Conservation (phyloP, 2,329 filamentous ascomycete genomes). For the Xylariaceae sp. region DNA sequence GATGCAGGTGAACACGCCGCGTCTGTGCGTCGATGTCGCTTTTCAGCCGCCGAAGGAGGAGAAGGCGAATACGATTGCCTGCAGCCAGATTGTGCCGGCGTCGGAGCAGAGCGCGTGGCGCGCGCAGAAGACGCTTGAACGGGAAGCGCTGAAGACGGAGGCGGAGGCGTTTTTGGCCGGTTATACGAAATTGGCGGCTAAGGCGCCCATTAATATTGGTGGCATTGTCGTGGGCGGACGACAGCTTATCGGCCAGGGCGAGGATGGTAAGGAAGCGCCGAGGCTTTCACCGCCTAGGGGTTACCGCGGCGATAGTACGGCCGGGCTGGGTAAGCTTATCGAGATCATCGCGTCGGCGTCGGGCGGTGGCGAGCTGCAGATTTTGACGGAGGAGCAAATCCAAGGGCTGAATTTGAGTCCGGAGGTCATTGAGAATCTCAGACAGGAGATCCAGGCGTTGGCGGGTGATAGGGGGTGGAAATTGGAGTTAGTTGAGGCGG, state of each 20-base stretch:
- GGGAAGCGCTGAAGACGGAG: too few relatives aligned
- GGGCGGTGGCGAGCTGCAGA: conserved; percentile 56
- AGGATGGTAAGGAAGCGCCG: conserved; percentile 43
- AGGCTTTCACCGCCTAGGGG: conserved; percentile 43
- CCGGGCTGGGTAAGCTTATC: conserved; percentile 30
- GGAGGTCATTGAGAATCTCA: conserved; percentile 63
- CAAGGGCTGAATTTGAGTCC: conserved; percentile 62
- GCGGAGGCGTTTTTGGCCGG: conserved; percentile 36
- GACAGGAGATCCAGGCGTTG: conserved; percentile 60
- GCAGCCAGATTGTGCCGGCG: conserved; percentile 62
- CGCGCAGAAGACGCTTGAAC: conserved; percentile 34
- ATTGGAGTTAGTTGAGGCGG: conserved; percentile 69
- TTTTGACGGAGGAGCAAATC: conserved; percentile 61
- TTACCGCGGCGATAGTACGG: conserved; percentile 31
- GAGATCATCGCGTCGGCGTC: conserved; percentile 43
- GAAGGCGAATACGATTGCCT: conserved; percentile 70
- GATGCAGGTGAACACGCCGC: conserved; percentile 87
- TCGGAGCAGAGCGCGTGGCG: conserved; percentile 42
- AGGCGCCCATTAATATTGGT: conserved; percentile 40
- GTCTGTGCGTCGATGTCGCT: conserved; percentile 79
- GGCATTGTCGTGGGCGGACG: conserved; percentile 50
- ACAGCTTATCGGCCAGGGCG: conserved; percentile 43
- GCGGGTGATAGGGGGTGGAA: conserved; percentile 72
- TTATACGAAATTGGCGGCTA: conserved; percentile 23
- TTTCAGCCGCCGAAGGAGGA: conserved; percentile 78